Base-by-base conservation (phyloP, 2,329 filamentous ascomycete species). In the Colletotrichum nymphaeae region DNA sequence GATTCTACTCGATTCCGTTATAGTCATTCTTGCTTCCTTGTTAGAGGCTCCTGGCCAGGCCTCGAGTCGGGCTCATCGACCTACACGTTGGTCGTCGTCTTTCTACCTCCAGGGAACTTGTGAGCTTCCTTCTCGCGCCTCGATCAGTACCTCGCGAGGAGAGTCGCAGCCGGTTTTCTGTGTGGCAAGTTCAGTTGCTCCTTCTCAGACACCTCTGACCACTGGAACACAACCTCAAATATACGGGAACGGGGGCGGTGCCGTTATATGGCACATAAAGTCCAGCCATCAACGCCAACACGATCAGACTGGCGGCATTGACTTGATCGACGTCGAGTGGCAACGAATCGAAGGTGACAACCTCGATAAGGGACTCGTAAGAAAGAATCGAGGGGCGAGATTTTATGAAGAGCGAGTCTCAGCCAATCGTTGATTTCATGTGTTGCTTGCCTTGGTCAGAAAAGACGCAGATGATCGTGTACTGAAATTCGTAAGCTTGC, bases 41-140 rank as follows among this genome's bases (percentile, higher is more conserved):
- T 26, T 26, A 26, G 85, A 76, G 80, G 78, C 28, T 75, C 79
- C 12, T 84, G 83, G 12, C 75, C 78, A 5, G 82, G 83, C 69
- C 88, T 90, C 75, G 87, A 90, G 73, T 78, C 86, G 22, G 87
- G 82, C 26, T 88, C 88, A 1, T 79, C 89, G 49, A 85, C 86
- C 0, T 80, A 84, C 55, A 88, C 87, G 0, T 85, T 87, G 0
- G 86, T 89, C 55, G 82, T 86, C 74, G 78, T 89, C 63, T 83
- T 89, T 52, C 83, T 90, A 0, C 88, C 88, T 0, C 82, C 90
- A 1, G 88, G 87, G 68, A 86, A 86, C 5, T 83, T 90, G 35
- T 81, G 87, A 16, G 88, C 88, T 8, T 86, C 88, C 88, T 8
- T 86, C 88, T 76, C 85, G 85, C 49, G 78, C 87, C 56, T 79